Evolutionary conservation across 2,329 filamentous ascomycete genomes (phyloP).

Genomic region (Neoascochyta sp.): DNA sequence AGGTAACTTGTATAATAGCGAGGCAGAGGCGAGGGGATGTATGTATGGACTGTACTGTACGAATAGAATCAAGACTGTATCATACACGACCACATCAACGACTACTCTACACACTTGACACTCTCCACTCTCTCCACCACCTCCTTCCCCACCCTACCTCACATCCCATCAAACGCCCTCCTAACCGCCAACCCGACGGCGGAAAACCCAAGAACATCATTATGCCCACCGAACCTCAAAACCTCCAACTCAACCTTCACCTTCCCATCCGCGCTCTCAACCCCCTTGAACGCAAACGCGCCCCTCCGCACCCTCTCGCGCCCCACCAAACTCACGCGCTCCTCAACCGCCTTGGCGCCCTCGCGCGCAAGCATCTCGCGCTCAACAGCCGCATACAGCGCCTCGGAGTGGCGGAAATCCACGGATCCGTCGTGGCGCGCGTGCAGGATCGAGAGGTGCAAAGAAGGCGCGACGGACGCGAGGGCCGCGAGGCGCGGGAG

Average conservation of each 20-base stretch:
- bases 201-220: constrained; percentile 63
- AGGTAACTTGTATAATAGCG: background rate
- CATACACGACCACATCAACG: background rate
- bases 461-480: constrained; percentile 8
- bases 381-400: constrained; percentile 25
- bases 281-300: constrained; percentile 35
- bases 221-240: constrained; percentile 55
- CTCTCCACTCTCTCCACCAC: constrained; percentile 1
- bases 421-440: constrained; percentile 81
- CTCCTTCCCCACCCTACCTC: constrained; percentile 30
- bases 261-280: constrained; percentile 25
- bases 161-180: constrained; percentile 63
- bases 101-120: background rate
- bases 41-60: too few relatives aligned
- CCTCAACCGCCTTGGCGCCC: constrained; percentile 20
- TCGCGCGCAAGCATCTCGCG: constrained; percentile 28
- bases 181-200: constrained; percentile 62
- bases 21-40: too few relatives aligned
- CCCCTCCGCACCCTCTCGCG: constrained; percentile 31
- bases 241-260: constrained; percentile 42
- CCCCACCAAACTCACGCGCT: constrained; percentile 31
- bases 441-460: constrained; percentile 72
- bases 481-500: constrained; percentile 60
- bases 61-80: background rate
- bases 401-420: constrained; percentile 62